These are phyloP conservation scores for Schizothecium vesticola DNA, from an alignment of 495 filamentous ascomycete species.

Conservation along the genomic window DNA sequence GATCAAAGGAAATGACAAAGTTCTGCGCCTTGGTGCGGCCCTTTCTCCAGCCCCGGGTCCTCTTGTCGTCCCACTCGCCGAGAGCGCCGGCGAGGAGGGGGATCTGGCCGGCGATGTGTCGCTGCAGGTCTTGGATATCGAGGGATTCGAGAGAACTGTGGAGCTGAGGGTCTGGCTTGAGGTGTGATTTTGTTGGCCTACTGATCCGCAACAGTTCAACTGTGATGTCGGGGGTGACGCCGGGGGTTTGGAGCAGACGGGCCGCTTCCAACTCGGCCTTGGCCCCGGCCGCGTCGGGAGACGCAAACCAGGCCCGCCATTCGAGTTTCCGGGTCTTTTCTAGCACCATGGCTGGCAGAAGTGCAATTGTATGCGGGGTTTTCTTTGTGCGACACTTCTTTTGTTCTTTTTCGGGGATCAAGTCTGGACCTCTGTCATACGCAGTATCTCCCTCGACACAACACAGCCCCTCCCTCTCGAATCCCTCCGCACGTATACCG, in stretches of 20 bases:
- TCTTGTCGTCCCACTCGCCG: conserved; percentile 2
- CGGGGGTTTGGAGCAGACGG: not conserved
- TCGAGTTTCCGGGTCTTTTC: not conserved
- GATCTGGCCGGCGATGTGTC: not conserved
- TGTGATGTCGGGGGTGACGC: not conserved
- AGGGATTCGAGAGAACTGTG: not conserved
- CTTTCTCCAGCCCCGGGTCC: conserved; percentile 1
- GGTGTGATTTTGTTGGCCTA: not conserved
- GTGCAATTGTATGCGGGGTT: not conserved
- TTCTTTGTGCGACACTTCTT: not conserved
- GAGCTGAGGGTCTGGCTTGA: not conserved
- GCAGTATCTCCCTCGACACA: no score
- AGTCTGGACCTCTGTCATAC: no score
- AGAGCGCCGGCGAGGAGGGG: not conserved
- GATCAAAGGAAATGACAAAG: not conserved
- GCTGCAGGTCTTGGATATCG: not conserved
- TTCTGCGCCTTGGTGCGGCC: not conserved
- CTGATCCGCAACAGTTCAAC: conserved; percentile 1
- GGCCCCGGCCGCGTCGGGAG: not conserved
- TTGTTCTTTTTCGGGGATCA: not conserved
- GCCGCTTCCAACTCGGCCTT: not conserved
- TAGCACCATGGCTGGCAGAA: not conserved
- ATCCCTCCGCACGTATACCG: no score
- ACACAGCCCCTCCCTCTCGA: not conserved
- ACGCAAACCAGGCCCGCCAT: conserved; percentile 4